Evolutionary conservation across 768 basidiomycete genomes (phyloP).

Genomic region (Inosperma sp.): DNA sequence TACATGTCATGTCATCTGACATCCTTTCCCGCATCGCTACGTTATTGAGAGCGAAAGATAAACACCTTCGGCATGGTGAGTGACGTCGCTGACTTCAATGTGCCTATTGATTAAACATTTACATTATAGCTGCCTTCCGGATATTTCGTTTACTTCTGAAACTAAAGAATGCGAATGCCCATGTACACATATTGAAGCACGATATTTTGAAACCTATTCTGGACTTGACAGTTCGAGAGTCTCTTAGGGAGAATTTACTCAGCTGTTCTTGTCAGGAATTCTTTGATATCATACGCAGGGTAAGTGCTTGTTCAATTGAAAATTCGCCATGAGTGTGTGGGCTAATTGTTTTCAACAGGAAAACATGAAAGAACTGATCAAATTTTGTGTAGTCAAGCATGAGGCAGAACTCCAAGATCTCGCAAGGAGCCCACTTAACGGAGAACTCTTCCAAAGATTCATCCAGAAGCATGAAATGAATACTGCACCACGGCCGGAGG

Average conservation of each 20-base stretch:
- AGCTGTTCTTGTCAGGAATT: constrained; percentile 95
- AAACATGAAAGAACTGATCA: constrained; percentile 82
- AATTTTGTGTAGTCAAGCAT: constrained; percentile 76
- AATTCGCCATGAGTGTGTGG: not conserved
- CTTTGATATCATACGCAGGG: constrained; percentile 87
- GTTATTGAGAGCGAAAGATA: constrained; percentile 78
- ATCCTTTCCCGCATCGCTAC: constrained; percentile 71
- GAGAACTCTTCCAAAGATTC: constrained; percentile 65
- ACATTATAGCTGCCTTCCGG: constrained; percentile 73
- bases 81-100: not conserved
- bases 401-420: constrained; percentile 62
- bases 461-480: constrained; percentile 89
- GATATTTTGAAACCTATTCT: constrained; percentile 82
- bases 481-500: constrained; percentile 66
- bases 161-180: constrained; percentile 73
- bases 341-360: constrained; percentile 45
- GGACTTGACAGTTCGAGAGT: constrained; percentile 78
- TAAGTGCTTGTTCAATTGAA: constrained; percentile 32
- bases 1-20: constrained; percentile 78
- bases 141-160: constrained; percentile 85
- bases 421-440: constrained; percentile 53
- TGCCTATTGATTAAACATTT: constrained; percentile 1
- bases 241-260: constrained; percentile 83
- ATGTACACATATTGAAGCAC: constrained; percentile 73
- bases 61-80: constrained; percentile 89